Evolutionary conservation across 2,329 filamentous ascomycete genomes (phyloP).

Genomic region (Colletotrichum trifolii): DNA sequence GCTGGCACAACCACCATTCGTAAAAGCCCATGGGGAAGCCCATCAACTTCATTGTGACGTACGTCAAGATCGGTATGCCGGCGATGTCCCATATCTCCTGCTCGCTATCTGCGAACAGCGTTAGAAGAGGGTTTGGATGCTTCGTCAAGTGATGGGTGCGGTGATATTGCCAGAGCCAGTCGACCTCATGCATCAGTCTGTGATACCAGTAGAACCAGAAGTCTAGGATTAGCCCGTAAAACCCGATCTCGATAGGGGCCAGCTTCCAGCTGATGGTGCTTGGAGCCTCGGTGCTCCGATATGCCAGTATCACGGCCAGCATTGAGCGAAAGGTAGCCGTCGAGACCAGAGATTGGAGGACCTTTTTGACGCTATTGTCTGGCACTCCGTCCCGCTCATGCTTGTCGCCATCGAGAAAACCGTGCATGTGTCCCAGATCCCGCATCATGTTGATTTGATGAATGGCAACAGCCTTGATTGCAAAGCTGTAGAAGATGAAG

Average conservation of each 20-base stretch:
- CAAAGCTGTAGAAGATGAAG: slow-evolving; percentile 50
- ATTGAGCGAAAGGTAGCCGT: slow-evolving; percentile 47
- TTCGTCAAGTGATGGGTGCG: slow-evolving; percentile 58
- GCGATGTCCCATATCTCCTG: slow-evolving; percentile 56
- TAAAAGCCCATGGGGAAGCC: slow-evolving; percentile 58
- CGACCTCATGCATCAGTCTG: slow-evolving; percentile 53
- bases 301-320: slow-evolving; percentile 48
- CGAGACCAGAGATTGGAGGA: slow-evolving; percentile 46
- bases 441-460: slow-evolving; percentile 52
- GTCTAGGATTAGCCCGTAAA: slow-evolving; percentile 55
- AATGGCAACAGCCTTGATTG: slow-evolving; percentile 54
- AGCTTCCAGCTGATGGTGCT: slow-evolving; percentile 46
- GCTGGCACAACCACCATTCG: slow-evolving; percentile 58
- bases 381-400: slow-evolving; percentile 56
- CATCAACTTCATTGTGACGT: slow-evolving; percentile 45
- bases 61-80: slow-evolving; percentile 53
- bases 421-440: slow-evolving; percentile 49
- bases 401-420: slow-evolving; percentile 57
- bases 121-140: slow-evolving; percentile 55
- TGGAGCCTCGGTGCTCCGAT: slow-evolving; percentile 40
- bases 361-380: slow-evolving; percentile 49
- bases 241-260: slow-evolving; percentile 50
- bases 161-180: slow-evolving; percentile 54
- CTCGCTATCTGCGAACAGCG: slow-evolving; percentile 53
- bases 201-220: slow-evolving; percentile 59